phyloP scores from a whole-genome alignment of 768 basidiomycete species.

The Gymnopilus dilepis region DNA sequence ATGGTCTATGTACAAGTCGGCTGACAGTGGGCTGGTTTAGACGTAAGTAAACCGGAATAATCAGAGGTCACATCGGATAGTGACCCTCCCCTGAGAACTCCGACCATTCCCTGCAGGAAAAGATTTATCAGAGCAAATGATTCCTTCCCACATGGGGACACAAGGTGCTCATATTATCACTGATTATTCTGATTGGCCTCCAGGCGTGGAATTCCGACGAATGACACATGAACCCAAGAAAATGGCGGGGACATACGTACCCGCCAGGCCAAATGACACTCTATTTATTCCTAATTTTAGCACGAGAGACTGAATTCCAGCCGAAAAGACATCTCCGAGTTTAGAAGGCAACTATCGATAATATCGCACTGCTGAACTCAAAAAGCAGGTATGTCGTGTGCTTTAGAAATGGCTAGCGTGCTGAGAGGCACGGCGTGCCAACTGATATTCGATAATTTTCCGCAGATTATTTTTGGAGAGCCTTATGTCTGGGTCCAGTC shows the following conservation, averaged over 20 bases:
- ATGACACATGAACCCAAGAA: slow-evolving; percentile 4
- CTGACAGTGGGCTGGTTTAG: background rate
- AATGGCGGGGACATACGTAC: slow-evolving; percentile 10
- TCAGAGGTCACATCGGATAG: background rate
- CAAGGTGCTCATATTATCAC: background rate
- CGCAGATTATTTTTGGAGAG: background rate
- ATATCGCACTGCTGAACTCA: background rate
- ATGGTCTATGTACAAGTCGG: background rate
- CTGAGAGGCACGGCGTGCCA: background rate
- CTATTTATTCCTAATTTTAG: slow-evolving; percentile 4
- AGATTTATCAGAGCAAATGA: background rate
- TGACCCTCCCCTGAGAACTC: background rate
- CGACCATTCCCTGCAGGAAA: background rate
- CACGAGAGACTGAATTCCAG: background rate
- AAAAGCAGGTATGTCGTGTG: background rate
- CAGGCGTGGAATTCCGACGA: background rate
- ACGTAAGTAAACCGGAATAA: slow-evolving; percentile 7
- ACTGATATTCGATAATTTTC: slow-evolving; percentile 1
- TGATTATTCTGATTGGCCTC: slow-evolving; percentile 6
- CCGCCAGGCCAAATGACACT: background rate
- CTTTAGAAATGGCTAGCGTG: background rate
- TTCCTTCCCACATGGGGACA: background rate
- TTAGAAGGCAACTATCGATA: background rate
- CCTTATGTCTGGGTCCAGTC: background rate
- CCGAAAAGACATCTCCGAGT: background rate